Evolutionary conservation across 352 stramenopile species (phyloP), one percentile per base, ranked within the genome.

Genomic region (Plasmopara viticola): DNA sequence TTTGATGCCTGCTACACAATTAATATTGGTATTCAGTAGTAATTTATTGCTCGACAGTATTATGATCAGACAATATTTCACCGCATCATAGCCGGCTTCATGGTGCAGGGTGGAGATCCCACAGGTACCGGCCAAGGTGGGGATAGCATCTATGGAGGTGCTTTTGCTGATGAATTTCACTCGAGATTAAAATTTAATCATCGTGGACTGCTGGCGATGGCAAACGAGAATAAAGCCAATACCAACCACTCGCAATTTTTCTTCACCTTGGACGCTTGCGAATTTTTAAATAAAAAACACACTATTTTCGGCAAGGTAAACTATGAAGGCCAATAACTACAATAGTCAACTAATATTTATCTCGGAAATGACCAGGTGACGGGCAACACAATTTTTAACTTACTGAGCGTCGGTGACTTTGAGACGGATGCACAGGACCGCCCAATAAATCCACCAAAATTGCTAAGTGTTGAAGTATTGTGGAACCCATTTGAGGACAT

Each of bases 381-480:
- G 5, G 96, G 96, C 18, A 95, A 97, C 65, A 99, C 96, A 17
- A 95, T 99, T 45, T 99, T 98, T 72, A 99, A 99, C 70, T 68
- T 98, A 18, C 58, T 99, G 18, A 90, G 95, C 33, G 85, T 97
- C 6, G 74, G 82, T 3, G 84, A 96, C 12, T 44, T 93, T 14
- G 87, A 95, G 46, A 94, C 86, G n/a, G 84, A 95, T 56, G 73
- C 47, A 5, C 63, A 90, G 46, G 87, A 96, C 71, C 75, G 86
- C 38, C 74, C 88, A 6, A 42, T 95, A 41, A 65, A 88, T 59
- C 67, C 86, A 12, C 74, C 88, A 3, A 78, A 73, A 28, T 44
- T 98, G 43, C 66, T 86, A 25, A 85, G 77, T 45, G 77, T 85
- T 31, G 94, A 97, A 55, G 90, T 98, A 45, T 63, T 98, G 7